Conservation (phyloP, 805 yeast genomes). For the Phaffomyces opuntiae region DNA sequence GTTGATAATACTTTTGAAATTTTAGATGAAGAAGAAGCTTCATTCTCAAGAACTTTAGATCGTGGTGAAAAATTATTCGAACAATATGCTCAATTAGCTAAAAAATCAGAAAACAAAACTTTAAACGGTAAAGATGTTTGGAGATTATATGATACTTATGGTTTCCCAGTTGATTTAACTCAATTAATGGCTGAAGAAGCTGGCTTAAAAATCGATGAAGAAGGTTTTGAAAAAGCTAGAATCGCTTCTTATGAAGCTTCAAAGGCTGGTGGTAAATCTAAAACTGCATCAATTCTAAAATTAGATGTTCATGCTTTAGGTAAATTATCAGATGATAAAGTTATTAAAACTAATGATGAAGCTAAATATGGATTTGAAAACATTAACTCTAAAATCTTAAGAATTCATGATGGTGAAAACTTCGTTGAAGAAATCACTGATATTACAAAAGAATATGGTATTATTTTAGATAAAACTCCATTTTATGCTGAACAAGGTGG, state of each 20-base stretch:
- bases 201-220: conserved; percentile 86
- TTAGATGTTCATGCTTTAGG: conserved; percentile 89
- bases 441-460: conserved; percentile 57
- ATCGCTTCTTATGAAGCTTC: conserved; percentile 90
- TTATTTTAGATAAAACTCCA: conserved; percentile 82
- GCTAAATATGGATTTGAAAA: conserved; percentile 70
- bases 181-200: conserved; percentile 98
- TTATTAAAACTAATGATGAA: conserved; percentile 79
- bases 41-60: conserved; percentile 91
- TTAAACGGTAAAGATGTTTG: conserved; percentile 93
- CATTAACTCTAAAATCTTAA: conserved; percentile 60
- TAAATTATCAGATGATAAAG: conserved; percentile 50
- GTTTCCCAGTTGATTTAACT: conserved; percentile 98
- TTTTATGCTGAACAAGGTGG: conserved; percentile 99
- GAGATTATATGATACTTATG: conserved; percentile 97
- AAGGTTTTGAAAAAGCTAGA: conserved; percentile 86
- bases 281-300: conserved; percentile 56
- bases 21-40: conserved; percentile 90
- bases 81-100: conserved; percentile 81
- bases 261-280: conserved; percentile 70
- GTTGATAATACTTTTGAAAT: conserved; percentile 78
- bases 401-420: conserved; percentile 58
- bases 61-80: conserved; percentile 97
- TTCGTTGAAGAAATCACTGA: conserved; percentile 48
- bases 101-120: conserved; percentile 56